These are phyloP conservation scores for Pythium dissimile DNA, from an alignment of 352 stramenopile genomes.

Conservation along the genomic window DNA sequence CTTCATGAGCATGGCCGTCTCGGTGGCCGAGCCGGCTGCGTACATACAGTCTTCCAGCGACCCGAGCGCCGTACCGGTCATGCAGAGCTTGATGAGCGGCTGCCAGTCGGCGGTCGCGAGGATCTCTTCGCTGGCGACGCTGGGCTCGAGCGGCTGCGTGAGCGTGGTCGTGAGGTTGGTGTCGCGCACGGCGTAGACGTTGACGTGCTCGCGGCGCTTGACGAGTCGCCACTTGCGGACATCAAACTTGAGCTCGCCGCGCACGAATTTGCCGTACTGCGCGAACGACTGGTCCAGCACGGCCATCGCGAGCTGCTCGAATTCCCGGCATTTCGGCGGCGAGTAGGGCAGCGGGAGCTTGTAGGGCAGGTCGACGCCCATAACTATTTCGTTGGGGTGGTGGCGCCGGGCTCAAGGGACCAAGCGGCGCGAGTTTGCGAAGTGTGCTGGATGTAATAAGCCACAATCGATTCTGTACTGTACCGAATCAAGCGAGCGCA, in stretches of 20 bases:
- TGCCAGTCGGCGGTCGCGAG: slow-evolving; percentile 17
- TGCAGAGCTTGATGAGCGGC: slow-evolving; percentile 36
- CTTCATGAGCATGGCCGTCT: slow-evolving; percentile 33
- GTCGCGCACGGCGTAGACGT: not conserved
- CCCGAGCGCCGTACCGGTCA: slow-evolving; percentile 40
- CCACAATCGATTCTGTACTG: no score
- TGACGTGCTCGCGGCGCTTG: not conserved
- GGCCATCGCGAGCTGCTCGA: not conserved
- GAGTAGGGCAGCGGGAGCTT: not conserved
- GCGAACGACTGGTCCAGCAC: not conserved
- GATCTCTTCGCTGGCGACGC: not conserved
- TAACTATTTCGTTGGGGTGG: not conserved
- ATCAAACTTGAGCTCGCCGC: not conserved
- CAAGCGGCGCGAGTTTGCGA: no score
- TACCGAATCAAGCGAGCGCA: no score
- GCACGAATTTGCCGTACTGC: not conserved
- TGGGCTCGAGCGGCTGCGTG: not conserved
- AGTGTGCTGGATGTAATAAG: no score
- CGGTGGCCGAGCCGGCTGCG: slow-evolving; percentile 29
- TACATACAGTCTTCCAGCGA: slow-evolving; percentile 66
- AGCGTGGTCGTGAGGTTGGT: not conserved
- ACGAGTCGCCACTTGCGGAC: not conserved
- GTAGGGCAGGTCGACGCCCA: not conserved
- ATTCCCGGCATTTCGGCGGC: not conserved
- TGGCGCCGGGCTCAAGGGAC: not conserved